Base-by-base conservation (phyloP, 306 rosid species). In the Pyrus pyrifolia region DNA sequence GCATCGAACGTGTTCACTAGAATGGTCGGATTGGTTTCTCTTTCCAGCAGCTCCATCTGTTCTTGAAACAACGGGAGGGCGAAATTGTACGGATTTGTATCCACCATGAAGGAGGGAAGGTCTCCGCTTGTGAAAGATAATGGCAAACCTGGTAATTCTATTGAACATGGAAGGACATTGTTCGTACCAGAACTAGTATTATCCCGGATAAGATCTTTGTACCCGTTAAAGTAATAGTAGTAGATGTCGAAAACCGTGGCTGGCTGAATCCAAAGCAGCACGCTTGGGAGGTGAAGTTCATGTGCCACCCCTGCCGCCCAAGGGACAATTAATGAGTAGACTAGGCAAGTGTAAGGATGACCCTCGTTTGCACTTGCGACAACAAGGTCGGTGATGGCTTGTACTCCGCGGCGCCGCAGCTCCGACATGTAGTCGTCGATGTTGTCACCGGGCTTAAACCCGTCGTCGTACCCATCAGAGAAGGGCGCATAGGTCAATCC, bases 391-490 rank as follows among this genome's bases (percentile, higher is more conserved):
- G 74, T 11, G 8, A 86, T 29, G 15, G 83, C 61, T 45, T 71
- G 73, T 0, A 85, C 60, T 4, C 89, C 89, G 2, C 70, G 13
- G 4, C 51, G 68, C 25, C 76, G 33, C 2, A 74, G n/a, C 57
- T 71, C 77, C 1, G 68, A 77, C 63, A 25, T 1, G 46, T 30
- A 78, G 23, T 23, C 68, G 0, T 61, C 6, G 1, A 21, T 0
- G 45, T 83, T 81, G 3, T 51, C 83, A 4, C 45, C 84, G 2
- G 11, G 5, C 19, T 65, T 59, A 25, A 51, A 25, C 2, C 85
- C 83, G 4, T 86, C 77, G 29, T 82, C 86, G 17, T 77, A 67
- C 22, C 89, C 86, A 6, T 85, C 89, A 1, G 83, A 82, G 73
- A 65, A 82, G 70, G 77, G 63, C n/a, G 79, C 57, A 44, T 80